Base-by-base conservation (phyloP, 1,284 basidiomycete species). In the Ganoderma leucocontextum region DNA sequence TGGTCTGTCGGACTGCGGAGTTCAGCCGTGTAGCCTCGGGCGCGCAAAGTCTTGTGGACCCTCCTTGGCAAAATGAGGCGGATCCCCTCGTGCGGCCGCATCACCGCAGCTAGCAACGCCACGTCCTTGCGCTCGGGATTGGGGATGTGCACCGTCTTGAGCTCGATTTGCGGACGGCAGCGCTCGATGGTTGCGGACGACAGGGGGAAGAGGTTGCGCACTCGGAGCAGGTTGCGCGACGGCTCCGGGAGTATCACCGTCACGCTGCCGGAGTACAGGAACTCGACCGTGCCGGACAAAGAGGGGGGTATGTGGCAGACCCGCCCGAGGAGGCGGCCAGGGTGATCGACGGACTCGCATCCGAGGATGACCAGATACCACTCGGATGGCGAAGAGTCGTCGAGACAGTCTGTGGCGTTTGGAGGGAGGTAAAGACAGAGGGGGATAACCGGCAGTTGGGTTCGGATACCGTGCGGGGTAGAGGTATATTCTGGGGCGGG, bases 311-410 rank as follows among this genome's bases (percentile, higher is more conserved):
- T 55, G 62, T 53, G 7, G 29, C 19, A 47, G 19, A 39, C 36
- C 4, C 62, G n/a, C 10, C 62, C 49, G 22, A 38, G 49, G 38
- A 33, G 13, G 17, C 5, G 22, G 53, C 35, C 36, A 15, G 29
- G 33, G 13, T 42, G n/a, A 19, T 29, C 12, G 4, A 15, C 17
- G 62, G 39, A 5, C 13, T 58, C 55, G 33, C 55, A 58, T 7
- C 35, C 35, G 35, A 58, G 55, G 33, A 58, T 58, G 2, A n/a
- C 33, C 1, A 58, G 55, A 12, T 58, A 58, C 55, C 55, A 58
- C 35, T 58, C 2, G 49, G 49, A 22, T 52, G 19, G 7, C 22
- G 19, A 22, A 22, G 22, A 8, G 10, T 6, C 25, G 6, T 4
- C 19, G 25, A 1, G n/a, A 22, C 25, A 52, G 1, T 9, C 4